Evolutionary conservation across 139 green algal genomes (phyloP).

Genomic region (Picochlorum sp.): DNA sequence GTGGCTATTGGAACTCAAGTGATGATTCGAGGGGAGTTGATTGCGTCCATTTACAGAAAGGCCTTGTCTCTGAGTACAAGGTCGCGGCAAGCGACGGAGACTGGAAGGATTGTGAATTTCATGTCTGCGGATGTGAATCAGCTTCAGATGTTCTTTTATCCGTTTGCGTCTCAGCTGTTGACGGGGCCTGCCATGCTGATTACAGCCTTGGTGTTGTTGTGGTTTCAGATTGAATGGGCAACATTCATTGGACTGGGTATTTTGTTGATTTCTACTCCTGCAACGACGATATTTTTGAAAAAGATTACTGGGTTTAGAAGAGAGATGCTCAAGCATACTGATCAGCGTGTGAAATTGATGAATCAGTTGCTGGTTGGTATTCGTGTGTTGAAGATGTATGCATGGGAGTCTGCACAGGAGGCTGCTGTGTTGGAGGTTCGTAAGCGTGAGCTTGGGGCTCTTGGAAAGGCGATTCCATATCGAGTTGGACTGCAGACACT

Average conservation of each 20-base stretch:
- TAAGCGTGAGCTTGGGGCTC: conserved; percentile 45
- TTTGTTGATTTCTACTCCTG: conserved; percentile 60
- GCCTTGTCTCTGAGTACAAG: conserved; percentile 50
- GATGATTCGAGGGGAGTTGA: conserved; percentile 51
- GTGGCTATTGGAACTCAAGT: conserved; percentile 35
- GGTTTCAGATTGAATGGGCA: conserved; percentile 71
- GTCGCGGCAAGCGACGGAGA: conserved; percentile 33
- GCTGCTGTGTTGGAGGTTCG: conserved; percentile 38
- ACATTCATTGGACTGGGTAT: conserved; percentile 82
- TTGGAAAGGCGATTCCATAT: conserved; percentile 40
- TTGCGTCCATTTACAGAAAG: conserved; percentile 84
- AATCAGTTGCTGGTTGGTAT: conserved; percentile 67
- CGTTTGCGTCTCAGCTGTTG: conserved; percentile 36
- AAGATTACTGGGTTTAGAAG: conserved; percentile 52
- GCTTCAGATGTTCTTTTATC: conserved; percentile 41
- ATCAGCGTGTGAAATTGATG: conserved; percentile 78
- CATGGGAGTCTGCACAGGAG: conserved; percentile 66
- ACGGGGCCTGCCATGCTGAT: conserved; percentile 62
- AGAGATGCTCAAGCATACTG: conserved; percentile 71
- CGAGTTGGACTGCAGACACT: conserved; percentile 63
- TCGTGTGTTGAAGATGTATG: conserved; percentile 79
- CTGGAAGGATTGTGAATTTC: conserved; percentile 39
- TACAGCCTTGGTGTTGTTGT: conserved; percentile 70
- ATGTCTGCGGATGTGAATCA: conserved; percentile 50
- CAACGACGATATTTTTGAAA: conserved; percentile 57